Evolutionary conservation across 2,329 filamentous ascomycete genomes (phyloP).

Genomic region (Hypoxylon sp.): DNA sequence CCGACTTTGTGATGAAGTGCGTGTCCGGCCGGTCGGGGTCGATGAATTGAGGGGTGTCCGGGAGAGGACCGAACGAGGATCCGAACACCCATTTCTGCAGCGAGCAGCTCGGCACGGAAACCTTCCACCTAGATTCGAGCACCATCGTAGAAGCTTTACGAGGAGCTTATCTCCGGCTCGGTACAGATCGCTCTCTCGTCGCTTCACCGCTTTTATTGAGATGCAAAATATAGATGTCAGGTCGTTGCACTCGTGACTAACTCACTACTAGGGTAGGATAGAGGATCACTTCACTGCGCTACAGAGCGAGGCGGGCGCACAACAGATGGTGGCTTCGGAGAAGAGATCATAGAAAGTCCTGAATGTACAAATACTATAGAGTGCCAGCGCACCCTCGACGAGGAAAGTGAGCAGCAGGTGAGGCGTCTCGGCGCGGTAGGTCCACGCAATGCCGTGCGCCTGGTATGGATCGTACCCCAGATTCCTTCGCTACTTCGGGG

Average conservation of each 20-base stretch:
- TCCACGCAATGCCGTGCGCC: neutral
- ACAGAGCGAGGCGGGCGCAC: neutral
- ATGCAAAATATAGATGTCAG: neutral
- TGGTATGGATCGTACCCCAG: neutral
- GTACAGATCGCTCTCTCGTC: neutral
- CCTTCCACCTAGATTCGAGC: constrained; percentile 56
- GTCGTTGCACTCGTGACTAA: neutral
- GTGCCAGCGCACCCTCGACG: neutral
- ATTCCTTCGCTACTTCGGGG: constrained; percentile 19
- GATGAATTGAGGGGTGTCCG: constrained; percentile 60
- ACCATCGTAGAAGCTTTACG: constrained; percentile 49
- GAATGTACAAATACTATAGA: neutral
- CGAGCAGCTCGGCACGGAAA: constrained; percentile 56
- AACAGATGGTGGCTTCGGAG: neutral
- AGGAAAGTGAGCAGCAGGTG: constrained; percentile 4
- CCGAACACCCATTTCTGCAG: constrained; percentile 65
- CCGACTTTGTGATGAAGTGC: constrained; percentile 68
- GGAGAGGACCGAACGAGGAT: constrained; percentile 53
- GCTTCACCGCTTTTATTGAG: neutral
- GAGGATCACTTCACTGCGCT: neutral
- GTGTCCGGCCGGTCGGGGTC: constrained; percentile 73
- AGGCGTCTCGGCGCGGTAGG: too few relatives aligned
- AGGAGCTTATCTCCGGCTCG: neutral
- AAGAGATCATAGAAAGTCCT: neutral
- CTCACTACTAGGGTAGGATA: neutral